Base-by-base conservation (phyloP, 2,329 filamentous ascomycete species). In the Sporothrix globosa region DNA sequence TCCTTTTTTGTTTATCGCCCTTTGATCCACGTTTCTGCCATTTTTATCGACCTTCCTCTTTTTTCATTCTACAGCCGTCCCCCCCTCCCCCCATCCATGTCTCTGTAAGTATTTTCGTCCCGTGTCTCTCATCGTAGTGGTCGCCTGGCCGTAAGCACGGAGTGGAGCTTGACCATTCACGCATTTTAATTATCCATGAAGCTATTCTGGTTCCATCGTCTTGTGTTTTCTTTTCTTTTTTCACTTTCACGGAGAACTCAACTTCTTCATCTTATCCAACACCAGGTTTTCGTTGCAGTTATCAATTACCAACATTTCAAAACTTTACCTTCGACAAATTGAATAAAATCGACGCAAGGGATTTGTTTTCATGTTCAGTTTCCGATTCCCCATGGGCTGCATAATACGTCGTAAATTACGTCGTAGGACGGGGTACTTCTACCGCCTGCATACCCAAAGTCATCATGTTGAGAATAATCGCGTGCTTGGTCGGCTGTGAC, bases 81-180 rank as follows among this genome's bases (percentile, higher is more conserved):
- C 5, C 30, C 63, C 48, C n/a, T 65, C 41, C 63, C 63, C 46
- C 13, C 17, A 44, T 41, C 27, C n/a, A 21, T 67, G 46, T n/a
- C 44, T 19, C 27, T 39, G 10, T 21, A n/a, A 2, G 19, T 34
- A 10, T 44, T 46, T 46, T 19, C 39, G 21, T 61, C n/a, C n/a
- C 58, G n/a, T 61, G 27, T 61, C 58, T 24, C 39, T 61, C 27
- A 14, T 52, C 46, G 44, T 48, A 54, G 34, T 68, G 52, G 39
- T 34, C 66, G 66, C 66, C 53, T 19, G 27, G 17, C 54, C 67
- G 67, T 68, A 60, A 68, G 67, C 67, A 68, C 67, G 67, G 67
- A 60, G 27, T 10, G 44, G 46, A 41, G 21, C 65, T 44, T 67
- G 7, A 34, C 65, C 63, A 30, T 39, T 34, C 44, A 17, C 27